A percentile compares a stretch with the other conserved stretches of the same genome.
phyloP scores from a whole-genome alignment of 2,329 filamentous ascomycete species.

The Aspergillus sp. region DNA sequence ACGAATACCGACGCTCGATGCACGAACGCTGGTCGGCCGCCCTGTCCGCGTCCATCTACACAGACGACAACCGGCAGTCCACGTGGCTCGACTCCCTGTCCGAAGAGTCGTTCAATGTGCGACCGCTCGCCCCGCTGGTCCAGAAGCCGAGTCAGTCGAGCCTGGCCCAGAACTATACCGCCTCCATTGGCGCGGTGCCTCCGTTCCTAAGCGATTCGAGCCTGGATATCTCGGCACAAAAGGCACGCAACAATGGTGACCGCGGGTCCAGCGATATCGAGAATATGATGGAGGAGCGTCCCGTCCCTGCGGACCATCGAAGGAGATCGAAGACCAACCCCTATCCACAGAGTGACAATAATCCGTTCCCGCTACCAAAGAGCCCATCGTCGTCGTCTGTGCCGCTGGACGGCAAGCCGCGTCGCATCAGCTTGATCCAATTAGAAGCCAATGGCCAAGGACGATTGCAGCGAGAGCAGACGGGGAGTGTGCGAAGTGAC shows the following conservation, averaged over 20 bases:
- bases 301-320: slow-evolving; percentile 14
- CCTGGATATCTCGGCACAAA: slow-evolving; percentile 23
- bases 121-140: slow-evolving; percentile 16
- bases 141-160: slow-evolving; percentile 33
- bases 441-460: slow-evolving; percentile 15
- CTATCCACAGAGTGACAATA: slow-evolving; percentile 10
- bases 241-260: slow-evolving; percentile 18
- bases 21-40: slow-evolving; percentile 32
- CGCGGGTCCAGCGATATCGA: slow-evolving; percentile 17
- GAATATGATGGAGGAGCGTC: slow-evolving; percentile 17
- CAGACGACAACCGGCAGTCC: slow-evolving; percentile 32
- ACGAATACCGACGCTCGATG: slow-evolving; percentile 29
- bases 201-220: slow-evolving; percentile 38
- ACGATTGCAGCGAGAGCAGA: slow-evolving; percentile 16
- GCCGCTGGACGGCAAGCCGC: slow-evolving; percentile 13
- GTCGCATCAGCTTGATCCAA: slow-evolving; percentile 21
- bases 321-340: slow-evolving; percentile 21
- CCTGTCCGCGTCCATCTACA: slow-evolving; percentile 35
- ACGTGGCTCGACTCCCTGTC: slow-evolving; percentile 28
- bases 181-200: slow-evolving; percentile 35
- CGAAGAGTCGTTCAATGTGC: slow-evolving; percentile 20
- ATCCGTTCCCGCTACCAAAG: slow-evolving; percentile 8
- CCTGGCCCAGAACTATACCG: slow-evolving; percentile 37
- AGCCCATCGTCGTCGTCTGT: slow-evolving; percentile 18
- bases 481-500: slow-evolving; percentile 26